Evolutionary conservation across 306 rosid species (phyloP).

Genomic region (Prunus mongolica): DNA sequence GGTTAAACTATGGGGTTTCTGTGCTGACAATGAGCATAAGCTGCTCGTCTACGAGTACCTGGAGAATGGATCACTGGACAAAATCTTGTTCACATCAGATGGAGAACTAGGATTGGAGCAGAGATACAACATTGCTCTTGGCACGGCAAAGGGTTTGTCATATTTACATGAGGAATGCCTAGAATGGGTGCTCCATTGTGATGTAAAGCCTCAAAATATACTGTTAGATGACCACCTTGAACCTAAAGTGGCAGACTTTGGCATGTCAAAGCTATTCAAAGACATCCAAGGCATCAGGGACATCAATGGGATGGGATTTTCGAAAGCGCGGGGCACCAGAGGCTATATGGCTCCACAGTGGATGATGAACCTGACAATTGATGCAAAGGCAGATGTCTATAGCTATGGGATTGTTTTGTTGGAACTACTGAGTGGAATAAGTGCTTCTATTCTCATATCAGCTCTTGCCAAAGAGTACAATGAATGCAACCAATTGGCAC

Average conservation of each 20-base stretch:
- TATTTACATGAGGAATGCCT: constrained; percentile 50
- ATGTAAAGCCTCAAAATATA: constrained; percentile 46
- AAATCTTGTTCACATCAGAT: constrained; percentile 15
- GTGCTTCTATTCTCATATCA: constrained; percentile 14
- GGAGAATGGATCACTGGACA: constrained; percentile 35
- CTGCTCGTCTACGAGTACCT: constrained; percentile 36
- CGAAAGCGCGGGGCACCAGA: constrained; percentile 39
- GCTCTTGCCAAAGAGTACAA: background rate
- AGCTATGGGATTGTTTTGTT: constrained; percentile 43
- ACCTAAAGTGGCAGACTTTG: constrained; percentile 39
- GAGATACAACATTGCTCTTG: constrained; percentile 35
- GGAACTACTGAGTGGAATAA: constrained; percentile 33
- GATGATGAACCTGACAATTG: constrained; percentile 38
- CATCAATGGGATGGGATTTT: constrained; percentile 18
- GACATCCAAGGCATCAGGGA: constrained; percentile 23
- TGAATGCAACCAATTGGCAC: constrained; percentile 20
- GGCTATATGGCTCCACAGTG: constrained; percentile 49
- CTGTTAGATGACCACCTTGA: constrained; percentile 25
- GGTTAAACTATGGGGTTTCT: constrained; percentile 42
- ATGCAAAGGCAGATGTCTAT: constrained; percentile 43
- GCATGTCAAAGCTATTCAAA: constrained; percentile 39
- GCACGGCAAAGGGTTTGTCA: constrained; percentile 42
- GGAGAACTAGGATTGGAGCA: constrained; percentile 19
- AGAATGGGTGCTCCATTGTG: constrained; percentile 41
- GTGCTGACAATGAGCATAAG: constrained; percentile 33